These are phyloP conservation scores for Penicillium aurantiogriseum DNA, from an alignment of 2,329 filamentous ascomycete genomes.

Conservation along the genomic window DNA sequence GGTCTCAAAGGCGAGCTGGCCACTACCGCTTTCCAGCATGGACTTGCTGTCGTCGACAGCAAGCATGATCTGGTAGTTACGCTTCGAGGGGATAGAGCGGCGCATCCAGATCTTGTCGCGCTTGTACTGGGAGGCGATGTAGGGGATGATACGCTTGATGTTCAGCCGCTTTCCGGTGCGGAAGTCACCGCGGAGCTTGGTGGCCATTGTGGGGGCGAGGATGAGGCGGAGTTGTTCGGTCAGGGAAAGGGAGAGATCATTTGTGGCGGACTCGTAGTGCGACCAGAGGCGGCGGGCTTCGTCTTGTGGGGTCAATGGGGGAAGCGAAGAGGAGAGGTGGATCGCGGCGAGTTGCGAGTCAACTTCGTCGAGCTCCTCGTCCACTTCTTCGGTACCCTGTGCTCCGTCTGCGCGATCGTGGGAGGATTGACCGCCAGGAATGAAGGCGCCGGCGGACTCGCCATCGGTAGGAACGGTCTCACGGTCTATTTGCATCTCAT, in stretches of 20 bases:
- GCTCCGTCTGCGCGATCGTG: constrained; percentile 28
- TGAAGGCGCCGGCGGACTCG: constrained; percentile 51
- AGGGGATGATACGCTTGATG: constrained; percentile 99
- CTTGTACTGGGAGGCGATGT: constrained; percentile 97
- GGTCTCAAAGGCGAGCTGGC: constrained; percentile 84
- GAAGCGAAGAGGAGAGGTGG: constrained; percentile 59
- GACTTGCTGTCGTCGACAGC: constrained; percentile 93
- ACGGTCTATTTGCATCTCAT: constrained; percentile 44
- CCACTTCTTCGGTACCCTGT: constrained; percentile 43
- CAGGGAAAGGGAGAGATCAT: constrained; percentile 79
- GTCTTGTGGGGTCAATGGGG: constrained; percentile 47
- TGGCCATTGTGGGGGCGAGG: constrained; percentile 87
- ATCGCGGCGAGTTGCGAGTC: constrained; percentile 66
- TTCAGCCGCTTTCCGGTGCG: constrained; percentile 97
- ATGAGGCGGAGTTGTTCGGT: constrained; percentile 96
- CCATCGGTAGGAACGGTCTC: constrained; percentile 37
- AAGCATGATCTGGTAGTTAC: constrained; percentile 94
- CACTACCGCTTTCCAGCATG: constrained; percentile 81
- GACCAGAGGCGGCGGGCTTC: constrained; percentile 77
- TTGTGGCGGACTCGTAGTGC: constrained; percentile 78
- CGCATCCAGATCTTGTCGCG: constrained; percentile 99
- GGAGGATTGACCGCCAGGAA: constrained; percentile 49
- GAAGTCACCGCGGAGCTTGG: constrained; percentile 94
- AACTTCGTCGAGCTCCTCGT: constrained; percentile 48
- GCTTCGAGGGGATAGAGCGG: constrained; percentile 83